A percentile compares a stretch with the other conserved stretches of the same genome.
phyloP scores from a whole-genome alignment of 2,329 filamentous ascomycete species.

The Aspergillus udagawae region DNA sequence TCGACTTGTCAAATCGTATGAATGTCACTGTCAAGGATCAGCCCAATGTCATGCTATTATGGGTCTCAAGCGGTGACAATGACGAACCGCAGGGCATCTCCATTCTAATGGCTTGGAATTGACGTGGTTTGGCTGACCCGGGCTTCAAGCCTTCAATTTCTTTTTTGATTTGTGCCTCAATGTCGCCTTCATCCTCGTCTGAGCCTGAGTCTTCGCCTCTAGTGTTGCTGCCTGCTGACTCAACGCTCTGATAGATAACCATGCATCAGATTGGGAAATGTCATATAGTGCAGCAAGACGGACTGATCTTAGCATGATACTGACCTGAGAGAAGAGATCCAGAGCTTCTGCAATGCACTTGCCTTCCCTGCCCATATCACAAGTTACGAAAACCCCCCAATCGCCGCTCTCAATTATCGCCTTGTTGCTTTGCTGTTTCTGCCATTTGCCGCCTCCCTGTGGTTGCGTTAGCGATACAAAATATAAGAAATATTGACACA shows the following conservation, averaged over 20 bases:
- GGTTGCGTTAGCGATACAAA: slow-evolving; percentile 2
- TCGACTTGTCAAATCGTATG: slow-evolving; percentile 52
- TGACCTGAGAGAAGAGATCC: slow-evolving; percentile 55
- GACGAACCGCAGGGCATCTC: slow-evolving; percentile 47
- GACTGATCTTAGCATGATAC: slow-evolving; percentile 11
- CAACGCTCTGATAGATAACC: slow-evolving; percentile 13
- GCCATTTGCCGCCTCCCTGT: slow-evolving; percentile 30
- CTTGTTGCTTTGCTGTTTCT: slow-evolving; percentile 22
- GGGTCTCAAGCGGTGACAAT: slow-evolving; percentile 5
- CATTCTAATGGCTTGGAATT: slow-evolving; percentile 51
- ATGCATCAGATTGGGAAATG: slow-evolving; percentile 2
- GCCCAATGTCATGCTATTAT: slow-evolving; percentile 13
- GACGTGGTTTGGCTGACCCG: slow-evolving; percentile 42
- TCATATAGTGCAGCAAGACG: neutral
- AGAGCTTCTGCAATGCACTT: slow-evolving; percentile 56
- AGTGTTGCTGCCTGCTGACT: slow-evolving; percentile 13
- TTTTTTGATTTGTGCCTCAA: slow-evolving; percentile 57
- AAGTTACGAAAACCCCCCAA: slow-evolving; percentile 61
- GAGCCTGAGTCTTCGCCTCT: slow-evolving; percentile 27
- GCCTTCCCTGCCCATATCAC: slow-evolving; percentile 57
- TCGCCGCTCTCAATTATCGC: slow-evolving; percentile 47
- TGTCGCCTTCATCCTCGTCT: slow-evolving; percentile 45
- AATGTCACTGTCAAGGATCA: slow-evolving; percentile 48
- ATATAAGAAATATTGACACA: neutral
- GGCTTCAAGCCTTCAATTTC: slow-evolving; percentile 54